Base-by-base conservation (phyloP, 331 rosid species). In the Rhamnella rubrinervis region DNA sequence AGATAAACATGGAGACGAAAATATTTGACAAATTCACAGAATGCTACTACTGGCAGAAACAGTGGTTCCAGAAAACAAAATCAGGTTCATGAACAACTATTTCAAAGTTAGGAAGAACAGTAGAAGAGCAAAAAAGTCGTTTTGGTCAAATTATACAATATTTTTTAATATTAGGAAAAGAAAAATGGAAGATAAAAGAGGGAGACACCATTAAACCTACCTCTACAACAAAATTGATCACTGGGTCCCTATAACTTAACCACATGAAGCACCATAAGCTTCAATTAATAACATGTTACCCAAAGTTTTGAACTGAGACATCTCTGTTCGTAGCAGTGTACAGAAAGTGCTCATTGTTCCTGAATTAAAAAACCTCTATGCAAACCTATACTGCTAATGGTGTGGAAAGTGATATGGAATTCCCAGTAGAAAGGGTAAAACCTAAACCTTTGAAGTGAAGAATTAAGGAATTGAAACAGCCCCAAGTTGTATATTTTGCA, bases 71-170 rank as follows among this genome's bases (percentile, higher is more conserved):
- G 41, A 41, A 0, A 56, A 63, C 59, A 38, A 53, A 7, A 38
- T 68, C 41, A 51, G 25, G 21, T 37, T 40, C 55, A n/a, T 7
- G 25, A 55, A 23, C 41, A 67, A 49, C 47, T n/a, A 69, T 35
- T 83, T 51, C 73, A 37, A 17, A 72, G 71, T 78, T 39, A 23
- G 67, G 73, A 63, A 7, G 65, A 61, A 74, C 18, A 38, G 61
- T 63, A 67, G 55, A 52, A 64, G 37, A 37, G 57, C 51, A 66
- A 31, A 63, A 55, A 51, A 49, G 66, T 59, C 60, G 23, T 28
- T 61, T 51, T 11, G 35, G 66, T 62, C 71, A 68, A 69, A 76
- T 55, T 23, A 28, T 55, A 10, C 40, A 13, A 61, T 35, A 25
- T 66, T 68, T 67, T 67, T 39, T 35, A 13, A 62, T 57, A n/a